A percentile compares a stretch with the other conserved stretches of the same genome.
phyloP scores from a whole-genome alignment of 306 rosid species.

The Inga leiocalycina region DNA sequence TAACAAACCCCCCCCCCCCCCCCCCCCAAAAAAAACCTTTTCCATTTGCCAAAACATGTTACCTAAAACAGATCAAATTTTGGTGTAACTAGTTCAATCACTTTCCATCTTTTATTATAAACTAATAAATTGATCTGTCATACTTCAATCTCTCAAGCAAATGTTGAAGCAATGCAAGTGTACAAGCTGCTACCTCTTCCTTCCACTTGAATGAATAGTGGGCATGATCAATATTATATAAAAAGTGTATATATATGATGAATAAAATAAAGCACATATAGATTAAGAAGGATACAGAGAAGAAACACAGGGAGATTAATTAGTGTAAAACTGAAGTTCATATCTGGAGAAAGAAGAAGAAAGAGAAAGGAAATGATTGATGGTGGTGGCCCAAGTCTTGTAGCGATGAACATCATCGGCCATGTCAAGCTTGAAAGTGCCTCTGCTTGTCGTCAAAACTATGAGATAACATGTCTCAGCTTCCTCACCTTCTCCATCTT shows the following conservation, averaged over 20 bases:
- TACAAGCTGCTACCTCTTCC: background rate
- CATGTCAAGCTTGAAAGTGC: constrained; percentile 88
- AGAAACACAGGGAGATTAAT: constrained; percentile 12
- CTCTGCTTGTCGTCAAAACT: constrained; percentile 71
- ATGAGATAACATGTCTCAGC: constrained; percentile 73
- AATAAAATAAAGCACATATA: constrained; percentile 13
- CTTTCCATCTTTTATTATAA: too few species aligned
- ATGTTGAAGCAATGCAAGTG: background rate
- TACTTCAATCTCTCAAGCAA: too few species aligned
- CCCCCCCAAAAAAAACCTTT: too few species aligned
- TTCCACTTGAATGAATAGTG: background rate
- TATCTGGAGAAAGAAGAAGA: constrained; percentile 71
- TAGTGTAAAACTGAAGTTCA: constrained; percentile 45
- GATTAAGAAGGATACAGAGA: constrained; percentile 11
- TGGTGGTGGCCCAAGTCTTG: constrained; percentile 74
- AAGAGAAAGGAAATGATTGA: constrained; percentile 74
- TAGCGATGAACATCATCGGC: constrained; percentile 65
- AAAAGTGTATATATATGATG: background rate
- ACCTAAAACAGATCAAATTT: too few species aligned
- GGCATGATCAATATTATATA: background rate
- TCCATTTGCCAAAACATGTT: too few species aligned
- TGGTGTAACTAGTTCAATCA: too few species aligned
- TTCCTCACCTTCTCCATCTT: constrained; percentile 62
- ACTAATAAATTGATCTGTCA: background rate
- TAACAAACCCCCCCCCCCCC: too few species aligned